Conservation (phyloP, 1,284 basidiomycete species). For the Microbotryum scabiosae region DNA sequence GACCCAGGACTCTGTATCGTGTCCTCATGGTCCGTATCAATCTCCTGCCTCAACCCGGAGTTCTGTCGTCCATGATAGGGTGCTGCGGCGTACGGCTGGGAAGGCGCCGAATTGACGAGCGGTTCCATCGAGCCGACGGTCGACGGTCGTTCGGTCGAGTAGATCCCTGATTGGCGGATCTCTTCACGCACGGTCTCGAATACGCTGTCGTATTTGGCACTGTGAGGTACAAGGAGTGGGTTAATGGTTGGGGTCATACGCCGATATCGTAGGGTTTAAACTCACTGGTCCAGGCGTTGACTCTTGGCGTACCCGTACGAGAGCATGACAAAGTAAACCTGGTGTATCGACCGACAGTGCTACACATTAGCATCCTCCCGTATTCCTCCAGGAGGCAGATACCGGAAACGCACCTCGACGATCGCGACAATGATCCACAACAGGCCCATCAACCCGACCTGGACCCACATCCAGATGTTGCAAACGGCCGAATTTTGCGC, state of each 20-base stretch:
- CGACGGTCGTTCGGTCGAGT: neutral
- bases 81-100: too few relatives aligned
- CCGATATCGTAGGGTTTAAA: too few relatives aligned
- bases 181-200: slow-evolving; percentile 48
- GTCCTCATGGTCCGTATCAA: too few relatives aligned
- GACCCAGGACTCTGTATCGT: too few relatives aligned
- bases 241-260: too few relatives aligned
- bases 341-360: neutral
- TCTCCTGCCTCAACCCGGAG: too few relatives aligned
- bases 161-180: slow-evolving; percentile 41
- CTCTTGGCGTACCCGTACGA: slow-evolving; percentile 56
- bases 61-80: too few relatives aligned
- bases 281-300: too few relatives aligned
- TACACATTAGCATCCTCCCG: neutral
- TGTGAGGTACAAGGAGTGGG: neutral
- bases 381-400: too few relatives aligned
- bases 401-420: slow-evolving; percentile 64
- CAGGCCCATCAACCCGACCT: slow-evolving; percentile 80
- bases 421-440: slow-evolving; percentile 68
- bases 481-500: slow-evolving; percentile 61
- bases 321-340: slow-evolving; percentile 64
- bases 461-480: slow-evolving; percentile 79
- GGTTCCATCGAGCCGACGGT: too few relatives aligned
- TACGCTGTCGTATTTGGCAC: slow-evolving; percentile 63
- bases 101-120: too few relatives aligned